Base-by-base conservation (phyloP, 441 rosid genomes). In the Biscutella auriculata region DNA sequence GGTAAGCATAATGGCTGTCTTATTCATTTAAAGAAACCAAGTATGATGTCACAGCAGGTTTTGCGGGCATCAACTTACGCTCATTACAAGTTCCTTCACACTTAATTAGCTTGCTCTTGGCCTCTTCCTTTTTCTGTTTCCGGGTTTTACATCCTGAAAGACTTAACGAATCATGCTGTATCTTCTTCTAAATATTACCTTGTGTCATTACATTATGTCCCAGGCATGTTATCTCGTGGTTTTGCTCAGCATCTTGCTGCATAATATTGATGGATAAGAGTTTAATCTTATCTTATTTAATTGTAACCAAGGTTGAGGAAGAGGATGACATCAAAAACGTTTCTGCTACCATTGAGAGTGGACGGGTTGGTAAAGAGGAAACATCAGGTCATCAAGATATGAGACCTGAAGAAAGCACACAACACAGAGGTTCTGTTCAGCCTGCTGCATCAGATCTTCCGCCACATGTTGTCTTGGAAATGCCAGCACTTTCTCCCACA, bases 401-500 rank as follows among this genome's bases (percentile, higher is more conserved):
- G 27, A 73, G 64, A 69, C 53, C 32, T 51, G 74, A 80, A 32
- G 77, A 68, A 52, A 65, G 34, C 28, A 66, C 63, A 52, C 65
- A 66, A 53, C 85, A 77, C 65, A 53, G 58, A 36, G 79, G 65
- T 64, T 72, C 86, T 60, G 7, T 30, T 75, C 73, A 63, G 51
- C 57, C 73, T 9, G 60, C 68, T 48, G 34, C 73, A 37, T 79
- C 82, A 8, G 75, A 80, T 57, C 88, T 87, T 58, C 95, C 97
- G 14, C 94, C 97, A 64, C 95, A 83, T 35, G 52, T 79, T 65
- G 78, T 93, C 73, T 68, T 93, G 66, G 95, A 62, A 71, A 88
- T 93, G 98, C 98, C 97, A 53, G 97, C 98, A 64, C 82, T 93
- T 63, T 93, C 98, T 60, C 98, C 98, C 39, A 93, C 98, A 64